Evolutionary conservation across 306 rosid species (phyloP).

Genomic region (Hippophae gyantsensis): DNA sequence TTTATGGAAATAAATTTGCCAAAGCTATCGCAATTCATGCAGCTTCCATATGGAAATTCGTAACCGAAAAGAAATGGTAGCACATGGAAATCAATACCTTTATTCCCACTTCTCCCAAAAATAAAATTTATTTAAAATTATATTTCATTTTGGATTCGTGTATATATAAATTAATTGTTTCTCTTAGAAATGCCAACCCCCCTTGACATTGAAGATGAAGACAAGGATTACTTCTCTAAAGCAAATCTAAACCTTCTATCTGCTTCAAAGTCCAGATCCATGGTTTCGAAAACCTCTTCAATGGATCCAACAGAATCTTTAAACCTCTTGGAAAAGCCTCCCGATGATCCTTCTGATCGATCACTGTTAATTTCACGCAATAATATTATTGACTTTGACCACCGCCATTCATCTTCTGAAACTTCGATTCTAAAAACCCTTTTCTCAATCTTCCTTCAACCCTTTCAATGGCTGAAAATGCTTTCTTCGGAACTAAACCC

Average conservation of each 20-base stretch:
- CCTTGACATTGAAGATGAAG: too few relatives aligned
- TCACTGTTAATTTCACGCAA: background rate
- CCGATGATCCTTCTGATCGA: background rate
- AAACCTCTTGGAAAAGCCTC: slow-evolving; percentile 2
- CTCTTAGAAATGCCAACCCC: too few relatives aligned
- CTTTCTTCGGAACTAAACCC: slow-evolving; percentile 36
- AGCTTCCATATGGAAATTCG: too few relatives aligned
- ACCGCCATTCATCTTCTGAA: background rate
- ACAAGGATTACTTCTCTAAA: too few relatives aligned
- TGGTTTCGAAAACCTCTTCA: background rate
- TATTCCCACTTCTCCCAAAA: too few relatives aligned
- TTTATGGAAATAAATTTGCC: too few relatives aligned
- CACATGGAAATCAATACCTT: too few relatives aligned
- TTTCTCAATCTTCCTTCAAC: slow-evolving; percentile 19
- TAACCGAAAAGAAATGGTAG: too few relatives aligned
- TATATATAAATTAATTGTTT: too few relatives aligned
- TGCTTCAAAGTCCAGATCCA: background rate
- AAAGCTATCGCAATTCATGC: too few relatives aligned
- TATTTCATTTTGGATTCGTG: too few relatives aligned
- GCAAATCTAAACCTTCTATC: background rate
- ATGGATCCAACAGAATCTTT: slow-evolving; percentile 5
- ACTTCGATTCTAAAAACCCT: background rate
- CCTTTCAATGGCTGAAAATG: slow-evolving; percentile 40
- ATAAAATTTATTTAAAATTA: too few relatives aligned
- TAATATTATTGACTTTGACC: background rate